Base-by-base conservation (phyloP, 768 basidiomycete species). In the Suillus spraguei region DNA sequence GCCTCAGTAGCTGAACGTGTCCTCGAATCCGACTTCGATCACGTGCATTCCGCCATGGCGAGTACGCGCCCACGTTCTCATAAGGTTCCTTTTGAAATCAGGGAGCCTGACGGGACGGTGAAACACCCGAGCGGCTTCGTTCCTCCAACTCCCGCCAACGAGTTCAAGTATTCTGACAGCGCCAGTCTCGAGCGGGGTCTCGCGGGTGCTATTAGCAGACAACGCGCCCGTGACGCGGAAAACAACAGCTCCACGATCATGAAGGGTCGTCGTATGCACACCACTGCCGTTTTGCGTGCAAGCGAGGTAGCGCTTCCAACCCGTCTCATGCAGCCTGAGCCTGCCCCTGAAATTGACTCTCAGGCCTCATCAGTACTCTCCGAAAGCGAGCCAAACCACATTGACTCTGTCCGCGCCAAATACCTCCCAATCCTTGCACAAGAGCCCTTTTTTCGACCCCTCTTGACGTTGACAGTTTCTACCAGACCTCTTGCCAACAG, bases 81-180 rank as follows among this genome's bases (percentile, higher is more conserved):
- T 65, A 82, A 82, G 70, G 73, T 82, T 7, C 81, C 81, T 1
- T 79, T 79, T 28, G 81, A 82, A 66, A 72, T 81, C 0, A 66
- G 71, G 38, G 71, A 74, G 32, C 62, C 60, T 4, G 80, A 82
- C 58, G 81, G 81, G 28, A 76, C 67, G 1, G 67, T 80, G 46
- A 71, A 71, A 42, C 80, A 81, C 56, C 74, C 81, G 1, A 80
- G 78, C 36, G 81, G 81, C 1, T 82, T 81, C 65, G 73, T 77
- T 11, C 80, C 80, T 2, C 81, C 81, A 2, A 82, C 81, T 1
- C 75, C 81, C 36, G 70, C 72, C 41, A 66, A 78, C 55, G 77
- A 76, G 10, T 82, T 80, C 69, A 72, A 69, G 53, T 61, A 69
- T 20, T 39, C 55, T 10, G 67, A 65, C 61, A 49, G 53, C 20